A percentile compares a stretch with the other conserved stretches of the same genome.
Conservation (phyloP, 139 green algal species). For the Bryopsis sp. region DNA sequence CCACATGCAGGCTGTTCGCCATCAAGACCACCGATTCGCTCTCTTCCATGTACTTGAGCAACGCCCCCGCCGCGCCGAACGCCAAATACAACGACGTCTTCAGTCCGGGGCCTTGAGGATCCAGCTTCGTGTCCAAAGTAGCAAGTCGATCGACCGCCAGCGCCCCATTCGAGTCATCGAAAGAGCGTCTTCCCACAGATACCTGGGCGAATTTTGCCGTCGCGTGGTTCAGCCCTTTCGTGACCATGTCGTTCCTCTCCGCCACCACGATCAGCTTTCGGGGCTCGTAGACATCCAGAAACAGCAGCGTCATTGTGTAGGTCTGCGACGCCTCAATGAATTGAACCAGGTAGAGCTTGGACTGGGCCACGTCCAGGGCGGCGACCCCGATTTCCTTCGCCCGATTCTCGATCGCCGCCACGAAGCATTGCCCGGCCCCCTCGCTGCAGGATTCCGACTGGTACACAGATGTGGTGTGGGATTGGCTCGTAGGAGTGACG, state of each 20-base stretch:
- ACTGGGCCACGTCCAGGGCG: conserved; percentile 29
- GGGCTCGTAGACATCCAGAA: conserved; percentile 32
- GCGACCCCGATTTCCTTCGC: conserved; percentile 56
- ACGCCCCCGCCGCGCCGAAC: conserved; percentile 48
- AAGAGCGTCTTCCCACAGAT: conserved; percentile 20
- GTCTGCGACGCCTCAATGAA: conserved; percentile 36
- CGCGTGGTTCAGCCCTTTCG: conserved; percentile 28
- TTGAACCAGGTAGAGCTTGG: conserved; percentile 37
- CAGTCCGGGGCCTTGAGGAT: conserved; percentile 10
- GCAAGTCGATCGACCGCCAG: conserved; percentile 19
- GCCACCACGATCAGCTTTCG: conserved; percentile 29
- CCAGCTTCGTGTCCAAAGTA: background rate
- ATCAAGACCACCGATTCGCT: conserved; percentile 19
- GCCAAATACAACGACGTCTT: conserved; percentile 41
- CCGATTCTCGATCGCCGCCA: conserved; percentile 54
- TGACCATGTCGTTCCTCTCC: conserved; percentile 13
- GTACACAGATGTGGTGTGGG: background rate
- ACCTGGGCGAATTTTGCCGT: conserved; percentile 11
- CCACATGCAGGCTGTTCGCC: conserved; percentile 24
- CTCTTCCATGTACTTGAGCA: conserved; percentile 41
- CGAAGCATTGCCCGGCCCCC: conserved; percentile 18
- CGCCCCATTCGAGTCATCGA: conserved; percentile 34
- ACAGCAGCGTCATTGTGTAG: conserved; percentile 36
- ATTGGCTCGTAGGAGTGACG: too few species aligned
- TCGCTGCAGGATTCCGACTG: background rate